These are phyloP conservation scores for Capsaspora owczarzaki DNA, from an alignment of 78 protist genomes.

Conservation along the genomic window DNA sequence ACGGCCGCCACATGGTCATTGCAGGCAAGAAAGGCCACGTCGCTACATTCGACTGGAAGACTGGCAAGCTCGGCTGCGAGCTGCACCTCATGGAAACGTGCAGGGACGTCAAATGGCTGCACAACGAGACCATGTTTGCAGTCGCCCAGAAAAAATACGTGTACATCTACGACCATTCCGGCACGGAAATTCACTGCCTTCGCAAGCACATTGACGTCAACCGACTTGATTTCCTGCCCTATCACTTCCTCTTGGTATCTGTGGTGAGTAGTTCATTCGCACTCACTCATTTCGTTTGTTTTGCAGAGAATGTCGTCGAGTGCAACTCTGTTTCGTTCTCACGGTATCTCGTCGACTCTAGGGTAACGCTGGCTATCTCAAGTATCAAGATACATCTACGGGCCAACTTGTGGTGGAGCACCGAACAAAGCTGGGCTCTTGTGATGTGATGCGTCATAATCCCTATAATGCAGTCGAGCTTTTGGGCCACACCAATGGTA, in stretches of 20 bases:
- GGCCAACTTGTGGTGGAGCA: constrained; percentile 35
- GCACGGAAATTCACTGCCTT: constrained; percentile 87
- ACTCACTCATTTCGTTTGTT: too few species aligned
- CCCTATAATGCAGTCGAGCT: constrained; percentile 75
- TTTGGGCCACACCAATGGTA: constrained; percentile 74
- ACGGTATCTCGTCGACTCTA: too few species aligned
- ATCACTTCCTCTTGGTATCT: constrained; percentile 82
- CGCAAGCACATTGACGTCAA: constrained; percentile 47
- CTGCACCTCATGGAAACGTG: constrained; percentile 60
- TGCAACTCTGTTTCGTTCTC: too few species aligned
- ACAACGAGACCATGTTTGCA: constrained; percentile 85
- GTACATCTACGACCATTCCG: constrained; percentile 80
- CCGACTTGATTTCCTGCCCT: constrained; percentile 72
- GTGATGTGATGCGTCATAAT: constrained; percentile 48
- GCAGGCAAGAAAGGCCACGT: constrained; percentile 91
- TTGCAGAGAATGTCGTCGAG: too few species aligned
- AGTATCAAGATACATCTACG: constrained; percentile 61
- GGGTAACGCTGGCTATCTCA: constrained; percentile 30
- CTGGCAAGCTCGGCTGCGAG: constrained; percentile 55
- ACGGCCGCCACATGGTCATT: constrained; percentile 70
- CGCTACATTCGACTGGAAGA: constrained; percentile 72
- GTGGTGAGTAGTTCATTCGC: background rate
- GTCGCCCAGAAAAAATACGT: constrained; percentile 85
- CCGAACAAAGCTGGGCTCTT: constrained; percentile 35
- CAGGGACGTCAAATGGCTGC: constrained; percentile 70